Evolutionary conservation across 345 rosid species (phyloP), one percentile per base, ranked within the genome.

Genomic region (Luvunga scandens): DNA sequence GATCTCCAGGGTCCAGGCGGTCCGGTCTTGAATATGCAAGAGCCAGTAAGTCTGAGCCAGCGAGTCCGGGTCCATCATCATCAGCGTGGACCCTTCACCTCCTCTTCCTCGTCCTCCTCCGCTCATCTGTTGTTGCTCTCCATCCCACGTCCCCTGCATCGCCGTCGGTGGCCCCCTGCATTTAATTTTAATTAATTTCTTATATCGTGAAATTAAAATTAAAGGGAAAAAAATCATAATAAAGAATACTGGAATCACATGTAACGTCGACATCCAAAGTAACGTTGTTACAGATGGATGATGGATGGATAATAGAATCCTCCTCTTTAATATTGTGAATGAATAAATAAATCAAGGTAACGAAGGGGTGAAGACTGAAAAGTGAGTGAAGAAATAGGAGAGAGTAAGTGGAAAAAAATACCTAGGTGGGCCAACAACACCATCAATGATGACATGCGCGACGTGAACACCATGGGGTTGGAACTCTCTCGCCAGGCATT

Each of bases 41-140:
- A 88, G 89, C 99, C 99, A 95, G 91, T 93, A 95, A 72, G 98
- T 93, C 78, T 87, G 92, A 84, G 99, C 98, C 81, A 93, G 78
- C 57, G 88, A 87, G 81, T 93, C 95, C 0, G 99, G 98, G 86
- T 95, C 95, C 98, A 91, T 87, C 77, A 73, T 78, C 79, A 50
- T 77, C 82, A 14, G 5, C 18, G 25, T 59, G 66, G 45, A 72
- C 79, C 73, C 84, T 6, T 57, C 71, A 25, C 42, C 79, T 69
- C 70, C 75, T 16, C 60, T 27, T 69, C 70, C 75, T 19, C 66
- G 18, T 66, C 71, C 75, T 12, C 71, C 77, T 21, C 71, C 33
- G 69, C 72, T 78, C 0, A 42, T 12, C 33, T 85, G 88, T 10
- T 85, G 86, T 66, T 89, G 90, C 72, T 85, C 90, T 81, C 86